Conservation (phyloP, 331 rosid species). For the Malus hybrid region DNA sequence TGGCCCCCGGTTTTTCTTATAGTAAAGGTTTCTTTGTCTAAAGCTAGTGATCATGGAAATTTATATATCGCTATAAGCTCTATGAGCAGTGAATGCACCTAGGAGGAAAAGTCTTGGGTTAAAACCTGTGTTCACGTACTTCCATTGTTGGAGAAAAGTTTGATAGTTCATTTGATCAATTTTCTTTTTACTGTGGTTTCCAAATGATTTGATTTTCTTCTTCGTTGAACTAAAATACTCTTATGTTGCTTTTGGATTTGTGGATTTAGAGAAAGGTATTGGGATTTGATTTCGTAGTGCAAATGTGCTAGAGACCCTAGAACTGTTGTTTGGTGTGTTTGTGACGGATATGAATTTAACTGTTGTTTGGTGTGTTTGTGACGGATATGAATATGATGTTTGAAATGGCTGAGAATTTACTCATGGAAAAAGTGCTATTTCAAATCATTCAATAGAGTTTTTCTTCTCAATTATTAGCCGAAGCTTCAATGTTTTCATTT, state of each 20-base stretch:
- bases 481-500: neutral
- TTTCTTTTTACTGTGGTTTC: neutral
- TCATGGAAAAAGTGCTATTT: neutral
- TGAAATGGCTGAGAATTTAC: neutral
- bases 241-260: neutral
- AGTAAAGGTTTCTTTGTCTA: neutral
- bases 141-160: neutral
- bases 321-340: neutral
- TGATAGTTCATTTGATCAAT: neutral
- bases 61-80: neutral
- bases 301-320: neutral
- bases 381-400: too few relatives aligned
- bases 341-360: neutral
- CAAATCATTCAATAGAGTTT: neutral
- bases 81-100: neutral
- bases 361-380: too few relatives aligned
- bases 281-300: neutral
- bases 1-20: neutral
- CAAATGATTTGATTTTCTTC: neutral
- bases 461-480: neutral
- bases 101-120: neutral
- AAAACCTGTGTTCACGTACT: neutral
- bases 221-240: neutral
- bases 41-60: neutral
- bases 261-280: neutral